Base-by-base conservation (phyloP, 176 grass and related monocot genomes). In the Raddia distichophylla region DNA sequence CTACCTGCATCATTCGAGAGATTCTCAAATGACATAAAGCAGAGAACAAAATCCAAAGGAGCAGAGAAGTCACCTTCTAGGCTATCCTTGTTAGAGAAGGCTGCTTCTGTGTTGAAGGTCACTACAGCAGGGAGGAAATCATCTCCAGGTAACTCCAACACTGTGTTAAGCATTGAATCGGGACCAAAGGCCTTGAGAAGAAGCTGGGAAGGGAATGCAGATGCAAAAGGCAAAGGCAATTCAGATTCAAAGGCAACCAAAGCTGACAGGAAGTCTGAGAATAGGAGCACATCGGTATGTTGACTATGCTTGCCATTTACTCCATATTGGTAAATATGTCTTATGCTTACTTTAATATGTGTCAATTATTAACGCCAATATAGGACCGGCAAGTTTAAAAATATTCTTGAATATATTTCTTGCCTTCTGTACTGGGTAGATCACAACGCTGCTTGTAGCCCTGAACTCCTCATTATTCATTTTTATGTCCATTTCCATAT, bases 1-100 rank as follows among this genome's bases (percentile, higher is more conserved):
- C 83, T 99, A 62, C 96, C 93, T n/a, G 67, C 76, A 64, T 91
- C 86, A 40, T 91, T 95, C 74, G 96, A 89, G 63, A 99, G 79
- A 54, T 78, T 99, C 86, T 93, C 90, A 65, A 95, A 86, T 84
- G 93, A 81, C 22, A 86, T 93, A 33, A 99, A 97, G 64, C 88
- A 92, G 72, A 89, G 85, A 67, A 46, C 69, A 35, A 88, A 82
- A 87, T 37, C 22, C 0, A 91, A 91, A 92, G 89, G 87, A 81
- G 49, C 79, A 64, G 87, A 91, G 20, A 93, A 85, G 83, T 18
- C 86, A 47, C 60, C 74, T 40, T 87, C 88, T 16, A 84, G 51
- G 80, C 74, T 67, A 5, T 81, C 86, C 75, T 86, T 94, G 77
- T 79, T 89, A 44, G 92, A 94, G 71, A 91, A 87, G 48, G 92